These are phyloP conservation scores for Leptoxyphium fumago DNA, from an alignment of 2,329 filamentous ascomycete species.

Conservation along the genomic window DNA sequence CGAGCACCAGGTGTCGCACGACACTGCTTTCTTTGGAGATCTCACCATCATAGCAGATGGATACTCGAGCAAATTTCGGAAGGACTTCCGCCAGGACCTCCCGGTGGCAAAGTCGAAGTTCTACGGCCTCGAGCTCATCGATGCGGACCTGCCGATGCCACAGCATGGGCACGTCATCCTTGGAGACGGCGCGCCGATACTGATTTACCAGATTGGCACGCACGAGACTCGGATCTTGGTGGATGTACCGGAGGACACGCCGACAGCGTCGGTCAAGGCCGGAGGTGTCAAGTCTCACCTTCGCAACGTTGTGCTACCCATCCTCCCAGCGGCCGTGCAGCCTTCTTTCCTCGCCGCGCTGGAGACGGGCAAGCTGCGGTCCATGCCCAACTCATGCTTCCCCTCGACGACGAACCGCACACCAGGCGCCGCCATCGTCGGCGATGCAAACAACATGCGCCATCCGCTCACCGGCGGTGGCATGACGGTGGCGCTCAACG, in stretches of 20 bases:
- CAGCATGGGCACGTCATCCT: constrained; percentile 81
- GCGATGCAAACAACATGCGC: constrained; percentile 98
- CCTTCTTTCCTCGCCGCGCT: constrained; percentile 64
- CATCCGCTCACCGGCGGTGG: constrained; percentile 92
- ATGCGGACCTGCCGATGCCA: constrained; percentile 61
- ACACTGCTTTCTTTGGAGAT: constrained; percentile 57
- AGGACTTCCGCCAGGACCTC: constrained; percentile 51
- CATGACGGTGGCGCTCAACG: constrained; percentile 96
- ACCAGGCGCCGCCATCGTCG: constrained; percentile 65
- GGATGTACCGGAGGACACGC: constrained; percentile 66
- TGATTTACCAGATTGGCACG: constrained; percentile 93
- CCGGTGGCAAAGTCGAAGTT: constrained; percentile 74
- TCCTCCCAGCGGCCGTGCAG: constrained; percentile 55
- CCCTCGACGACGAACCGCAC: constrained; percentile 60
- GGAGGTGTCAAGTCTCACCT: constrained; percentile 83
- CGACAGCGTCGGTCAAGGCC: constrained; percentile 54
- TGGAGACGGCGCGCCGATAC: constrained; percentile 58
- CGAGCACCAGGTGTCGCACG: constrained; percentile 30
- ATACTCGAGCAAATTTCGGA: constrained; percentile 83
- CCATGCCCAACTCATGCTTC: constrained; percentile 93
- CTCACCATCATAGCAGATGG: constrained; percentile 86
- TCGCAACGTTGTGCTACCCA: constrained; percentile 61
- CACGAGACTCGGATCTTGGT: constrained; percentile 85
- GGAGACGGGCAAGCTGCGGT: constrained; percentile 60
- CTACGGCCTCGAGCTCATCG: constrained; percentile 83